A percentile compares a stretch with the other conserved stretches of the same genome.
phyloP scores from a whole-genome alignment of 345 rosid species.

The Boechera retrofracta region DNA sequence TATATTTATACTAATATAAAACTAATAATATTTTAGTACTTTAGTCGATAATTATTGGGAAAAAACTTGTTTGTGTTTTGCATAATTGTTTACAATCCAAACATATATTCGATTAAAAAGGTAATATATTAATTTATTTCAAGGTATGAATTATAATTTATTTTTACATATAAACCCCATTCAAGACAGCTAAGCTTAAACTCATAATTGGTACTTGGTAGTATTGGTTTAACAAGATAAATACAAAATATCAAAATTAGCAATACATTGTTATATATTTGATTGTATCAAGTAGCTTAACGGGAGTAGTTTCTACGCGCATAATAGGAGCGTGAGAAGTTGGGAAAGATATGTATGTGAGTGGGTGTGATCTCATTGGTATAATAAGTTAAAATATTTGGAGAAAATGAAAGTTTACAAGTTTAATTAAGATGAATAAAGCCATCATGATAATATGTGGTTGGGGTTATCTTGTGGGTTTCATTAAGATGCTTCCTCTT shows the following conservation, averaged over 20 bases:
- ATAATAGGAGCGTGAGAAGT: neutral
- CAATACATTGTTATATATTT: neutral
- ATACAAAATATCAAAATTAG: neutral
- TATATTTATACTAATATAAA: too few relatives aligned
- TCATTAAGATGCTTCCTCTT: conserved; percentile 47
- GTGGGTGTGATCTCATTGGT: conserved; percentile 46
- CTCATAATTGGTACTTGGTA: neutral
- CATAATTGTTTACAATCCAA: too few relatives aligned
- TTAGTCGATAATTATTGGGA: too few relatives aligned
- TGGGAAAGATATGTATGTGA: conserved; percentile 27
- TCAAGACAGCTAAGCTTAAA: neutral
- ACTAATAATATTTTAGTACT: too few relatives aligned
- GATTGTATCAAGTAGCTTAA: neutral
- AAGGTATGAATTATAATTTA: too few relatives aligned
- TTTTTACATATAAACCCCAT: neutral
- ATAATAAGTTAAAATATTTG: conserved; percentile 36
- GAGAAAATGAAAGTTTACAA: conserved; percentile 35
- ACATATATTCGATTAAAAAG: too few relatives aligned
- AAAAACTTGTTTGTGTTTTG: too few relatives aligned
- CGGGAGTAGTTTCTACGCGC: conserved; percentile 28
- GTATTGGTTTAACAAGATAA: neutral
- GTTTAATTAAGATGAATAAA: conserved; percentile 28
- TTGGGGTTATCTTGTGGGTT: conserved; percentile 51
- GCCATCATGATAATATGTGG: conserved; percentile 49
- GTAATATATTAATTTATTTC: neutral